Percentiles rank a stretch among this genome's conserved stretches.
These are phyloP conservation scores for Leucosporidium scottii DNA, from an alignment of 768 basidiomycete genomes.

Conservation along the genomic window DNA sequence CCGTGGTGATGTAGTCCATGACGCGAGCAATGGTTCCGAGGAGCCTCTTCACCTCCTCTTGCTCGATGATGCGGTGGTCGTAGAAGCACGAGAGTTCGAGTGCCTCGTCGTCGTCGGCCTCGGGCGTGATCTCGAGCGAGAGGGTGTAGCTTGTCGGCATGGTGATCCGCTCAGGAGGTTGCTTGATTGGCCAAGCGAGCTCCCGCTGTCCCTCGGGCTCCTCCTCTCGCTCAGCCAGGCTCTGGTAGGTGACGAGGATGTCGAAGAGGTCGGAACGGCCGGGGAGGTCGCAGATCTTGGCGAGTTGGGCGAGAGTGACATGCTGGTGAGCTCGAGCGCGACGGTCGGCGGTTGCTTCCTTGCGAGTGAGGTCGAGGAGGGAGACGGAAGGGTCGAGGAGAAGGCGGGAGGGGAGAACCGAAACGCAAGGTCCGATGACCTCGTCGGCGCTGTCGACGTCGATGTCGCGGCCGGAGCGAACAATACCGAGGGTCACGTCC, in stretches of 20 bases:
- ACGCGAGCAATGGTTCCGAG: conserved; percentile 11
- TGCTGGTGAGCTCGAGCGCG: conserved; percentile 26
- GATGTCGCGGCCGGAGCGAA: conserved; percentile 29
- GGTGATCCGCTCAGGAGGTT: conserved; percentile 28
- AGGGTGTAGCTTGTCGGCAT: conserved; percentile 34
- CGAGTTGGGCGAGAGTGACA: conserved; percentile 25
- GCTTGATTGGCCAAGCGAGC: conserved; percentile 23
- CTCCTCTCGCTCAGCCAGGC: conserved; percentile 21
- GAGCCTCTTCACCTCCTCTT: conserved; percentile 13
- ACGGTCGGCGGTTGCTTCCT: conserved; percentile 18
- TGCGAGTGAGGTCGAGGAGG: conserved; percentile 13
- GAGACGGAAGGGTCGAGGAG: conserved; percentile 7
- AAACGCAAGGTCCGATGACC: conserved; percentile 32
- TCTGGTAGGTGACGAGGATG: conserved; percentile 33
- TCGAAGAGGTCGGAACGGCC: conserved; percentile 24
- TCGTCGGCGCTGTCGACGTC: conserved; percentile 27
- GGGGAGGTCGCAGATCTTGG: conserved; percentile 1
- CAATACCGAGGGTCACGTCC: conserved; percentile 26
- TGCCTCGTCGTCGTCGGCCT: conserved; percentile 20
- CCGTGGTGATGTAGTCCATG: conserved; percentile 19
- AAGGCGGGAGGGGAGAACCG: conserved; percentile 29
- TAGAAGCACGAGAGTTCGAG: conserved; percentile 32
- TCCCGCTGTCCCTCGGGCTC: neutral
- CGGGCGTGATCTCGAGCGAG: conserved; percentile 33
- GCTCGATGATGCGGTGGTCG: conserved; percentile 13